These are phyloP conservation scores for Cytospora mali DNA, from an alignment of 2,329 filamentous ascomycete species.

Conservation along the genomic window DNA sequence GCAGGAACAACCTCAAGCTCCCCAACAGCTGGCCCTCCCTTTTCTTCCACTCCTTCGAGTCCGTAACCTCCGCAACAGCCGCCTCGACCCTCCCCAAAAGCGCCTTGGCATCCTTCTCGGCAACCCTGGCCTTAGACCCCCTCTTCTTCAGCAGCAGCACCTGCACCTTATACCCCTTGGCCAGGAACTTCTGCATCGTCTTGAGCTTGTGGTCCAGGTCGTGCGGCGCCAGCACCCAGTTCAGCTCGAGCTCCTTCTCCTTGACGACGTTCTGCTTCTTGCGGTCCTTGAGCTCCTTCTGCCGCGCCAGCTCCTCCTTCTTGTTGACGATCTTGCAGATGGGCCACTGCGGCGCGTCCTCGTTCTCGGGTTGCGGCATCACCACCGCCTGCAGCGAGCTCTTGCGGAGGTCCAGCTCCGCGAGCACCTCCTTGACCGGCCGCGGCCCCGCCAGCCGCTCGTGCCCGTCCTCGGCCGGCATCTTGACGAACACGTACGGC, in stretches of 20 bases:
- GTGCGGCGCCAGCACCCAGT: slow-evolving; percentile 80
- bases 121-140: slow-evolving; percentile 62
- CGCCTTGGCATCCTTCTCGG: slow-evolving; percentile 59
- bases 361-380: slow-evolving; percentile 40
- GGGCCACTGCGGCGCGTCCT: slow-evolving; percentile 44
- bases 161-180: slow-evolving; percentile 75
- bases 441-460: slow-evolving; percentile 44
- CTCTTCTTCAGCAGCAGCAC: slow-evolving; percentile 69
- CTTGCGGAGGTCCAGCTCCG: slow-evolving; percentile 38
- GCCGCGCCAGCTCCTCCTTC: slow-evolving; percentile 46
- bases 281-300: slow-evolving; percentile 47
- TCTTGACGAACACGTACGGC: slow-evolving; percentile 44
- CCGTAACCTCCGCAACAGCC: slow-evolving; percentile 36
- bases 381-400: slow-evolving; percentile 47
- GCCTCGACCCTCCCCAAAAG: slow-evolving; percentile 56
- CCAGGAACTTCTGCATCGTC: slow-evolving; percentile 69
- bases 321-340: slow-evolving; percentile 74
- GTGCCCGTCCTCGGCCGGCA: slow-evolving; percentile 42
- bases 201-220: slow-evolving; percentile 75
- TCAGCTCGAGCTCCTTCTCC: slow-evolving; percentile 81
- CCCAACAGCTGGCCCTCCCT: slow-evolving; percentile 47
- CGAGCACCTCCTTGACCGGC: slow-evolving; percentile 45
- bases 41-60: slow-evolving; percentile 44
- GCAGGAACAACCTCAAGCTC: slow-evolving; percentile 42
- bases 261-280: slow-evolving; percentile 45